Percentiles rank a stretch among this genome's conserved stretches.
Evolutionary conservation across 441 rosid species (phyloP).

Genomic region (Eutrema salsugineum): DNA sequence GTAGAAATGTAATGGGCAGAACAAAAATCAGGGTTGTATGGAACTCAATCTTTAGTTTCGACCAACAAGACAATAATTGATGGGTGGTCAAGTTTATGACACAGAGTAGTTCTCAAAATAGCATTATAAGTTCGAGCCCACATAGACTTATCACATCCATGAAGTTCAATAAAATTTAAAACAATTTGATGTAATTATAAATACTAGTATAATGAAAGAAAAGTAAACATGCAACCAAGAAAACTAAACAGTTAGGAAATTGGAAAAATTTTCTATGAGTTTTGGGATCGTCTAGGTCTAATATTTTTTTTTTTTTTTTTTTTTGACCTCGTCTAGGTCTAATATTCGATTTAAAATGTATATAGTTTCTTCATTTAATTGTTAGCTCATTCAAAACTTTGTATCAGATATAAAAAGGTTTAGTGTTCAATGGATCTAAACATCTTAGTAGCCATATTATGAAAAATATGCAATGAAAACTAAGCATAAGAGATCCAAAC

Average conservation of each 20-base stretch:
- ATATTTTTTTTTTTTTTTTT: too few species aligned
- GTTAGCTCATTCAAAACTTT: neutral
- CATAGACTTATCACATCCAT: neutral
- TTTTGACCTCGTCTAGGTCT: neutral
- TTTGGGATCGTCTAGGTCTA: neutral
- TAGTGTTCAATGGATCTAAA: constrained; percentile 5
- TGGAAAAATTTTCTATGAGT: neutral
- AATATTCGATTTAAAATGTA: neutral
- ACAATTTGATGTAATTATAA: too few species aligned
- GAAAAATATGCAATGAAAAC: neutral
- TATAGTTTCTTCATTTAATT: too few species aligned
- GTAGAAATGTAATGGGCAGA: neutral
- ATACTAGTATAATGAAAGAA: neutral
- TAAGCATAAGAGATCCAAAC: constrained; percentile 16
- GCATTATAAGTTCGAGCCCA: neutral
- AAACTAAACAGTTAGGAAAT: neutral
- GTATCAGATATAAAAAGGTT: neutral
- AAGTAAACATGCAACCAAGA: neutral
- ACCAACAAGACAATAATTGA: neutral
- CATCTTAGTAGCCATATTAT: neutral
- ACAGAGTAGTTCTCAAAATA: neutral
- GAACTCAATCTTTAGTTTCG: neutral
- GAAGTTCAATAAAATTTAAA: neutral
- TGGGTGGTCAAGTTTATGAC: neutral
- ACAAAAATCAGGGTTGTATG: neutral